Percentiles rank a stretch among this genome's conserved stretches.
These are phyloP conservation scores for Raphanus sativus DNA, from an alignment of 345 rosid species.

Conservation along the genomic window DNA sequence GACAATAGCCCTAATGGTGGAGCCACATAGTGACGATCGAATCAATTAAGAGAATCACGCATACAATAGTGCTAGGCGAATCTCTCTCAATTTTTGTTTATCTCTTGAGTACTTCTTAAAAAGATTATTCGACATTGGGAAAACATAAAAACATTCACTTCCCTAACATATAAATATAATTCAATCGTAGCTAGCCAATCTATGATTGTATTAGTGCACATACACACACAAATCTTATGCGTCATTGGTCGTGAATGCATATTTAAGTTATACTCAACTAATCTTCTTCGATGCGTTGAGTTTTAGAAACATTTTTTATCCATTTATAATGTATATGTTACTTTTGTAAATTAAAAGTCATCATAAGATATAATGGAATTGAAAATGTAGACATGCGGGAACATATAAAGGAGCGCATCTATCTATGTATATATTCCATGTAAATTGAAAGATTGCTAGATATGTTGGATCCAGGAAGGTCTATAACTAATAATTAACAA, in stretches of 20 bases:
- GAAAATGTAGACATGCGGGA: background rate
- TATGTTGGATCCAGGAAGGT: background rate
- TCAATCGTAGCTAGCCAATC: slow-evolving; percentile 21
- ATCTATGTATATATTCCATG: background rate
- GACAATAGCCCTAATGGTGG: slow-evolving; percentile 21
- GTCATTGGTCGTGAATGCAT: background rate
- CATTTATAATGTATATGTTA: background rate
- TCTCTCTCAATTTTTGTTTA: background rate
- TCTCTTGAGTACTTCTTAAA: background rate
- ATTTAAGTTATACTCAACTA: background rate
- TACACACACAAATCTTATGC: slow-evolving; percentile 1
- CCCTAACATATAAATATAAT: slow-evolving; percentile 15
- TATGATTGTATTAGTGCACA: slow-evolving; percentile 28
- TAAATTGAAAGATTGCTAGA: background rate
- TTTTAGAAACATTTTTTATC: background rate
- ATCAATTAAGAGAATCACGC: slow-evolving; percentile 30
- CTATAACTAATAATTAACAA: slow-evolving; percentile 3
- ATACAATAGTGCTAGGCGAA: slow-evolving; percentile 26
- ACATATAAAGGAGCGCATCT: background rate
- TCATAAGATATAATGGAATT: background rate
- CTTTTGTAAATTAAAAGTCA: background rate
- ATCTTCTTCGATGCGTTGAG: background rate
- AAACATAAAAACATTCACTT: slow-evolving; percentile 10
- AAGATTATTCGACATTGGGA: slow-evolving; percentile 5
- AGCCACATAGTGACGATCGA: slow-evolving; percentile 12